Percentiles rank a stretch among this genome's conserved stretches.
Evolutionary conservation across 2,329 filamentous ascomycete genomes (phyloP).

Genomic region (Colletotrichum noveboracense): DNA sequence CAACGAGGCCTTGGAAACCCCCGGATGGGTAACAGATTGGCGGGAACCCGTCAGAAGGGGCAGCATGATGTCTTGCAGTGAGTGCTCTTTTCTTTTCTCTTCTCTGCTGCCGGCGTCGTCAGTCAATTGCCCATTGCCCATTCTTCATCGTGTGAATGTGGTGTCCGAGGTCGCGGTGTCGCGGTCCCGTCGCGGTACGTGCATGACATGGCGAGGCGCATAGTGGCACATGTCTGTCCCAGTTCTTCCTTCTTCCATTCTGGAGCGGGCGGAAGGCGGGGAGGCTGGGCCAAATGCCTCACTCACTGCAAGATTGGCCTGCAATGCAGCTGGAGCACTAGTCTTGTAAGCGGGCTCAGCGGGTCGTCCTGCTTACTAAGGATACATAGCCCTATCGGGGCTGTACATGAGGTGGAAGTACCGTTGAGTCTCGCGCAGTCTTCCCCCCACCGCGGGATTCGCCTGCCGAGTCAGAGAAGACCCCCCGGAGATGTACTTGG

Average conservation of each 20-base stretch:
- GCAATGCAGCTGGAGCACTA: background rate
- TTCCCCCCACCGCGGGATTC: background rate
- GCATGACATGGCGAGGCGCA: slow-evolving; percentile 6
- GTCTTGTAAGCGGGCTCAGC: background rate
- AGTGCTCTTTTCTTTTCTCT: background rate
- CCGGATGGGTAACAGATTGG: background rate
- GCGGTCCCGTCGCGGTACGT: background rate
- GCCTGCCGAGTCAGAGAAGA: background rate
- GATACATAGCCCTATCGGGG: background rate
- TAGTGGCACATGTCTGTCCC: background rate
- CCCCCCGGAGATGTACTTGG: background rate
- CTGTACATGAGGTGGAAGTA: background rate
- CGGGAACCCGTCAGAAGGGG: background rate
- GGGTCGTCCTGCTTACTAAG: slow-evolving; percentile 1
- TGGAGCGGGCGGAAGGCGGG: slow-evolving; percentile 1
- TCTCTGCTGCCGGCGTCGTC: background rate
- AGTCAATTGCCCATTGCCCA: background rate
- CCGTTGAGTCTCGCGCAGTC: background rate
- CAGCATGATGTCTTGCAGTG: background rate
- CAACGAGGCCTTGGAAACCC: background rate
- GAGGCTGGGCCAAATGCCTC: background rate
- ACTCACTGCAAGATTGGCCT: background rate
- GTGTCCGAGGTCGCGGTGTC: background rate
- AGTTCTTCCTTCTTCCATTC: slow-evolving; percentile 1
- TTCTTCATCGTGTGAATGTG: background rate